Evolutionary conservation across 106 monocot species (phyloP), one percentile per base, ranked within the genome.

Genomic region (Iris macrosiphon): DNA sequence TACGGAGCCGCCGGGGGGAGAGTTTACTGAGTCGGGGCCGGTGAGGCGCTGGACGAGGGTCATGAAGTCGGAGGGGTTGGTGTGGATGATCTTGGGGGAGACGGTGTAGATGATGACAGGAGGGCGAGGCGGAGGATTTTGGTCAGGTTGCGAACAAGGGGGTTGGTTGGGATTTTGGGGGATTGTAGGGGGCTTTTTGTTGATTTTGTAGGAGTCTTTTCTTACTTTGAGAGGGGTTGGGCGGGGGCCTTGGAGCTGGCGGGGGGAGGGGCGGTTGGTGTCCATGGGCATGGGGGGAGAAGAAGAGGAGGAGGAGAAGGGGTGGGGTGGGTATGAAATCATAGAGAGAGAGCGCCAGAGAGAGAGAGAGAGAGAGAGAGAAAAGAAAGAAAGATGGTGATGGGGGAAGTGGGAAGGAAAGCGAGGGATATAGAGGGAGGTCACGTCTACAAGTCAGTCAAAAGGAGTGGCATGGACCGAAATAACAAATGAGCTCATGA

Each of bases 51-150:
- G 91, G 30, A 85, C 91, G n/a, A 85, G 69, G 4, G 91, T 42
- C 91, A 72, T 81, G 78, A 91, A 91, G 21, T 91, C 72, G 25
- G 65, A 11, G 26, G 81, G 85, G 13, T 81, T 64, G 31, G 70
- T 70, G 73, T 85, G 85, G 66, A 85, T 75, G 30, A 82, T 59
- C 49, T 85, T 82, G n/a, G 91, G 91, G 7, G 85, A 91, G 40
- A 83, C 85, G 10, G 75, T 42, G 64, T 91, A 91, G 69, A 91
- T 91, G 45, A 82, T 78, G 53, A 91, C 78, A 1, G 89, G 89
- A 1, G 11, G 41, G 2, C 73, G 71, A 24, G 33, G 73, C n/a
- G n/a, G n/a, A n/a, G n/a, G n/a, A n/a, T n/a, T n/a, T 0, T 19
- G 70, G n/a, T 2, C 53, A 11, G 1, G 51, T 45, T 7, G 59